A percentile compares a stretch with the other conserved stretches of the same genome.
Evolutionary conservation across 306 rosid genomes (phyloP).

Genomic region (Vigna unguiculata): DNA sequence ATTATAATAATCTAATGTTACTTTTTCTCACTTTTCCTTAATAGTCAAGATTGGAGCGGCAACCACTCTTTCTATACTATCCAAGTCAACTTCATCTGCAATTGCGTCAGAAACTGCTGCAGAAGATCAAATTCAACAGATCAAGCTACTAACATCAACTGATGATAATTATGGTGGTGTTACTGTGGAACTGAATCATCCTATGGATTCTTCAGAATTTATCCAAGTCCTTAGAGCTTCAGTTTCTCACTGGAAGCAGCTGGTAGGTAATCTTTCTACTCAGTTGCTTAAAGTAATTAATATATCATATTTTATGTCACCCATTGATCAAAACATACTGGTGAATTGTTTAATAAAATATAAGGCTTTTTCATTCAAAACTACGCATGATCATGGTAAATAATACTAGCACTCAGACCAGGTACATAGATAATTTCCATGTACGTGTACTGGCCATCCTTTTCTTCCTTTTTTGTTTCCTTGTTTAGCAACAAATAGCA

Average conservation of each 20-base stretch:
- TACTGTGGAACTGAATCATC: slow-evolving; percentile 63
- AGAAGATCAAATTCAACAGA: slow-evolving; percentile 44
- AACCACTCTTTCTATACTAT: slow-evolving; percentile 25
- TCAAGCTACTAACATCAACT: slow-evolving; percentile 52
- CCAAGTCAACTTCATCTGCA: slow-evolving; percentile 44
- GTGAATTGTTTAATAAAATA: background rate
- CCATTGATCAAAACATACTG: slow-evolving; percentile 25
- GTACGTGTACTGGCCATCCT: background rate
- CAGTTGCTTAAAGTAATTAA: background rate
- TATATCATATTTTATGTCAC: slow-evolving; percentile 13
- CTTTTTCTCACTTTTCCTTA: slow-evolving; percentile 21
- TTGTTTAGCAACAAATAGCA: background rate
- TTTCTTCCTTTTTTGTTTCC: background rate
- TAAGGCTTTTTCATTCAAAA: background rate
- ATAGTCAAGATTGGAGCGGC: slow-evolving; percentile 40
- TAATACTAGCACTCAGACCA: background rate
- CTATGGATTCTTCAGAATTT: slow-evolving; percentile 62
- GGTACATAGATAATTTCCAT: background rate
- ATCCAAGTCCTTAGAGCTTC: slow-evolving; percentile 63
- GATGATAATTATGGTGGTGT: slow-evolving; percentile 71
- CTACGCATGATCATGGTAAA: background rate
- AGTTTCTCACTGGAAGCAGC: slow-evolving; percentile 69
- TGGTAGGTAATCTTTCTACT: slow-evolving; percentile 66
- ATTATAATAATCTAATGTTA: slow-evolving; percentile 21
- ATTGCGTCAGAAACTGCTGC: slow-evolving; percentile 39